phyloP scores from a whole-genome alignment of 208 protist genomes.

The Leishmania amazonensis region DNA sequence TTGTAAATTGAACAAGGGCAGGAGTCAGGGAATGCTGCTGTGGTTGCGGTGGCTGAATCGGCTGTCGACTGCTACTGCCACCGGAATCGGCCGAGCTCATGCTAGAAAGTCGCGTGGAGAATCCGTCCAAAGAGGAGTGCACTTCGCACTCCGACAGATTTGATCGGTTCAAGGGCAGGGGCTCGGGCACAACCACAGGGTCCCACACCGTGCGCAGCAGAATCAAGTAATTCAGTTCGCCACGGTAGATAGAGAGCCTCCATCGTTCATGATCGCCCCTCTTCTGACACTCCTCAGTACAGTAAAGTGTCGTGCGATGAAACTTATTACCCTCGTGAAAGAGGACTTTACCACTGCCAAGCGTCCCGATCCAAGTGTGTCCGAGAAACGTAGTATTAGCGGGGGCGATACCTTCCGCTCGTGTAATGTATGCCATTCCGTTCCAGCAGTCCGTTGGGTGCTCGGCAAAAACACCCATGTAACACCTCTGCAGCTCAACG shows the following conservation, averaged over 20 bases:
- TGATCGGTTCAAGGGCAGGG: constrained; percentile 45
- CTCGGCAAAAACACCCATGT: constrained; percentile 64
- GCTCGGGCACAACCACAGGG: constrained; percentile 70
- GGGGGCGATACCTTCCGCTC: constrained; percentile 39
- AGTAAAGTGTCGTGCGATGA: constrained; percentile 64
- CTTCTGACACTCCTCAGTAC: constrained; percentile 70
- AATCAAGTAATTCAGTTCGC: constrained; percentile 41
- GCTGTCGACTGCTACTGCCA: constrained; percentile 23
- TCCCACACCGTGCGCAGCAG: constrained; percentile 73
- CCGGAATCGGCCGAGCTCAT: constrained; percentile 30
- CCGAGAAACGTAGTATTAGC: constrained; percentile 62
- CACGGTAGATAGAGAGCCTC: constrained; percentile 63
- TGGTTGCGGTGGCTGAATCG: constrained; percentile 35
- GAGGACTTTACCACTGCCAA: constrained; percentile 56
- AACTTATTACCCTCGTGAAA: constrained; percentile 58
- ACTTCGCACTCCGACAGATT: constrained; percentile 47
- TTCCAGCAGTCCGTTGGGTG: constrained; percentile 71
- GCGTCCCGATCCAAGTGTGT: constrained; percentile 61
- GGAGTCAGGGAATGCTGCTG: constrained; percentile 9
- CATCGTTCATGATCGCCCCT: constrained; percentile 58
- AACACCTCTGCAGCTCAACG: constrained; percentile 71
- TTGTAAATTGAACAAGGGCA: constrained; percentile 26
- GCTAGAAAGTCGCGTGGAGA: constrained; percentile 47
- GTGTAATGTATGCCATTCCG: constrained; percentile 73
- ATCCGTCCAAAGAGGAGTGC: constrained; percentile 47